Conservation (phyloP, 2,329 filamentous ascomycete genomes). For the Pseudogymnoascus sp. region DNA sequence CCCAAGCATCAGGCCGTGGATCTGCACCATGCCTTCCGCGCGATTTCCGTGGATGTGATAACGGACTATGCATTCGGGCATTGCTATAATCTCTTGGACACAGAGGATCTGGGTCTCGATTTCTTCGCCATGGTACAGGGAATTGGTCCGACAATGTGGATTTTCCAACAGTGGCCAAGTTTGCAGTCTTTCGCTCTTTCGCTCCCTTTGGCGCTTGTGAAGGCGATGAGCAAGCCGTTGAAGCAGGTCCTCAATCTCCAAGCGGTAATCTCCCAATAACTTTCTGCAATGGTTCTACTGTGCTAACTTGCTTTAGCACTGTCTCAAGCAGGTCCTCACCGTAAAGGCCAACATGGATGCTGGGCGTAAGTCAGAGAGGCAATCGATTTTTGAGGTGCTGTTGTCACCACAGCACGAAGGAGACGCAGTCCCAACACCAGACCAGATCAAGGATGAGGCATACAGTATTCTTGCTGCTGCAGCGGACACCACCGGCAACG, state of each 20-base stretch:
- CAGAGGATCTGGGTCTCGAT: slow-evolving; percentile 18
- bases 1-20: slow-evolving; percentile 17
- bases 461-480: slow-evolving; percentile 25
- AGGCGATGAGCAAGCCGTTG: slow-evolving; percentile 16
- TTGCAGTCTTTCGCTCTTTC: slow-evolving; percentile 16
- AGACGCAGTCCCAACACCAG: neutral
- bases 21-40: slow-evolving; percentile 22
- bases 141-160: slow-evolving; percentile 18
- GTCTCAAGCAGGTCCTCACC: neutral
- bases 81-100: slow-evolving; percentile 25
- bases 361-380: neutral
- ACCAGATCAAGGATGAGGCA: neutral
- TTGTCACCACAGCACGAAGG: neutral
- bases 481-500: slow-evolving; percentile 30
- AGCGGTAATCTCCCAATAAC: slow-evolving; percentile 16
- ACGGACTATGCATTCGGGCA: slow-evolving; percentile 27
- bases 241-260: slow-evolving; percentile 16
- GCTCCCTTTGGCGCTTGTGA: slow-evolving; percentile 21
- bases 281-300: slow-evolving; percentile 7
- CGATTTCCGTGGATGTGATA: slow-evolving; percentile 25
- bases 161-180: slow-evolving; percentile 20
- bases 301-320: neutral
- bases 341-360: slow-evolving; percentile 16
- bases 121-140: slow-evolving; percentile 24
- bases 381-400: slow-evolving; percentile 1